A percentile compares a stretch with the other conserved stretches of the same genome.
Evolutionary conservation across 75 land plant genomes (phyloP).

Genomic region (Cryptomeria japonica): DNA sequence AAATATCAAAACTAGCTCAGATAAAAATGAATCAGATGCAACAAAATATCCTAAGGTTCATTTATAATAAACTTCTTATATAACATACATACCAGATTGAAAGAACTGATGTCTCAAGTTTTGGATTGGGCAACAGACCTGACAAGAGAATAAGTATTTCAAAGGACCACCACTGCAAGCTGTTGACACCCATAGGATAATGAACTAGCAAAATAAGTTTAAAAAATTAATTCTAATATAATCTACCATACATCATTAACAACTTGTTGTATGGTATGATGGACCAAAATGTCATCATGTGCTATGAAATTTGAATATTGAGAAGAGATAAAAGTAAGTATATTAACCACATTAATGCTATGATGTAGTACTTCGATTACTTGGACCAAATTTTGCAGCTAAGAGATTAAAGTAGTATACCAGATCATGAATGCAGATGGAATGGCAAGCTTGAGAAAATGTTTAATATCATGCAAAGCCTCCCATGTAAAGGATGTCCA

Average conservation of each 20-base stretch:
- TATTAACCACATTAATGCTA: neutral
- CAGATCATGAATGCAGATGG: conserved; percentile 85
- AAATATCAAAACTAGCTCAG: no score
- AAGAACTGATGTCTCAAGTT: conserved; percentile 62
- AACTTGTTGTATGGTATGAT: no score
- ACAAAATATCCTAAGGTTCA: no score
- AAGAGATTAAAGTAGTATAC: conserved; percentile 23
- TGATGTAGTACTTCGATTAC: neutral
- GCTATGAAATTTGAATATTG: neutral
- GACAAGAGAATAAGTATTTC: conserved; percentile 61
- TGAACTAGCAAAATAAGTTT: neutral
- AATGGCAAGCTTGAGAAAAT: conserved; percentile 63
- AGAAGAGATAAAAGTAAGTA: neutral
- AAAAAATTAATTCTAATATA: neutral
- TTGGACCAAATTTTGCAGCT: neutral
- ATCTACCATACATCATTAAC: neutral
- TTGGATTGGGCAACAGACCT: conserved; percentile 74
- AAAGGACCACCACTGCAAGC: conserved; percentile 77
- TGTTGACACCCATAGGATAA: conserved; percentile 15
- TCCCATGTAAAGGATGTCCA: conserved; percentile 64
- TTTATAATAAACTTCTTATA: no score
- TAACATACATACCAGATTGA: conserved; percentile 32
- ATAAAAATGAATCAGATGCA: no score
- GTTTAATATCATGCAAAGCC: conserved; percentile 46
- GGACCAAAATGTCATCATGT: neutral